Percentiles rank a stretch among this genome's conserved stretches.
Evolutionary conservation across 768 basidiomycete genomes (phyloP).

Genomic region (Boletus edulis): DNA sequence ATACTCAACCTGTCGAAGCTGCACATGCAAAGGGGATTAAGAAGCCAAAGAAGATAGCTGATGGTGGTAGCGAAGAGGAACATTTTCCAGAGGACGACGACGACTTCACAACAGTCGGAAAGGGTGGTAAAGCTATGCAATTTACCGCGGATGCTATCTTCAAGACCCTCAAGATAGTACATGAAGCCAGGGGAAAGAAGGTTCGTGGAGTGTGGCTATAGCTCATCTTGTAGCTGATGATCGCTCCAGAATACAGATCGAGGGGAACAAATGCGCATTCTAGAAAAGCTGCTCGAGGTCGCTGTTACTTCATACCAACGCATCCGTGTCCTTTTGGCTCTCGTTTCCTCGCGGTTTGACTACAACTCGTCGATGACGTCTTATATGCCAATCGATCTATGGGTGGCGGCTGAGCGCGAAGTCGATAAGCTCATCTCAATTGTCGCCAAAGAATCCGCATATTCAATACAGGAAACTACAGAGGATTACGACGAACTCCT

Average conservation of each 20-base stretch:
- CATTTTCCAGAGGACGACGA: constrained; percentile 48
- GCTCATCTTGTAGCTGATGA: constrained; percentile 9
- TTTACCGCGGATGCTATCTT: constrained; percentile 85
- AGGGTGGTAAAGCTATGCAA: constrained; percentile 80
- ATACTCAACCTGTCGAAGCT: constrained; percentile 46
- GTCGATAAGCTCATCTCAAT: constrained; percentile 86
- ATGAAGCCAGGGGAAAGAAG: constrained; percentile 96
- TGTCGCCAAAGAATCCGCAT: constrained; percentile 66
- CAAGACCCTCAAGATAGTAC: constrained; percentile 86
- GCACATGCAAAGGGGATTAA: constrained; percentile 36
- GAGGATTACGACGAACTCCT: constrained; percentile 89
- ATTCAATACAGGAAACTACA: constrained; percentile 82
- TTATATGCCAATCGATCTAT: constrained; percentile 91
- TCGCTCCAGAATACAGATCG: constrained; percentile 86
- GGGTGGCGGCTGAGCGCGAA: constrained; percentile 84
- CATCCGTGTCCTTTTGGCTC: constrained; percentile 90
- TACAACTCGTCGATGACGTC: constrained; percentile 86
- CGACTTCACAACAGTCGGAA: constrained; percentile 88
- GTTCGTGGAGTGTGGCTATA: constrained; percentile 39
- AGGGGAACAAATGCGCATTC: constrained; percentile 87
- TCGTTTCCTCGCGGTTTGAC: constrained; percentile 95
- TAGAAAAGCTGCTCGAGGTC: constrained; percentile 84
- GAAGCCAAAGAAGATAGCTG: constrained; percentile 34
- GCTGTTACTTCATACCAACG: constrained; percentile 87
- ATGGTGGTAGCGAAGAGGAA: constrained; percentile 43